Evolutionary conservation across 2,329 filamentous ascomycete species (phyloP).

Genomic region (Aspergillus ustus): DNA sequence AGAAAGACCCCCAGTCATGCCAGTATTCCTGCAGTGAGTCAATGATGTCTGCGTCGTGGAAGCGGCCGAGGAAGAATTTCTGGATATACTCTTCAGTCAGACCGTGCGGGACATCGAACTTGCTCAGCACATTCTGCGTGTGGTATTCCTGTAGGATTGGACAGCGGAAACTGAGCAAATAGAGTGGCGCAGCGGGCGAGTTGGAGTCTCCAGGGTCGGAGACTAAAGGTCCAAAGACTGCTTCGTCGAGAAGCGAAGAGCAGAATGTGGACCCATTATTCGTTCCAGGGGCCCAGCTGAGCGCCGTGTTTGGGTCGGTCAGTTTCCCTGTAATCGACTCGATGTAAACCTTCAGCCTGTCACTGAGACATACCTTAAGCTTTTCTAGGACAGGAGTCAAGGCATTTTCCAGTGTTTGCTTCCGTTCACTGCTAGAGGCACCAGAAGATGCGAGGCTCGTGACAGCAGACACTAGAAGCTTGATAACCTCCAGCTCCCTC

Average conservation of each 20-base stretch:
- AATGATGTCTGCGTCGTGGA: conserved; percentile 48
- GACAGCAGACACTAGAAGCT: conserved; percentile 8
- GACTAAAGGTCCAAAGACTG: conserved; percentile 38
- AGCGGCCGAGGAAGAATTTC: conserved; percentile 10
- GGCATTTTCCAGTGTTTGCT: not conserved
- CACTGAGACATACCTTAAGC: conserved; percentile 31
- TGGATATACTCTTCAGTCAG: conserved; percentile 52
- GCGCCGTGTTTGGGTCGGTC: conserved; percentile 27
- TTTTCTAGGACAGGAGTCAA: conserved; percentile 11
- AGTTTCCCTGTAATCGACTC: conserved; percentile 36
- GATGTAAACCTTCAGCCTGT: conserved; percentile 37
- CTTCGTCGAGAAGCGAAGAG: conserved; percentile 38
- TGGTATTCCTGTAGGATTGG: conserved; percentile 21
- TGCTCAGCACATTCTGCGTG: conserved; percentile 30
- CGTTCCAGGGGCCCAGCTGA: conserved; percentile 41
- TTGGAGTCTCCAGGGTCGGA: not conserved
- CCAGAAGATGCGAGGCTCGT: not conserved
- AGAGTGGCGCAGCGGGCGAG: conserved; percentile 29
- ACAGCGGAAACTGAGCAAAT: conserved; percentile 49
- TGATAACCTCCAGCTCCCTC: conserved; percentile 30
- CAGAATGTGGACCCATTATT: conserved; percentile 46
- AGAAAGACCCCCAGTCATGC: conserved; percentile 52
- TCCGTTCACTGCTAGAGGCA: not conserved
- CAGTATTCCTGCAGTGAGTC: conserved; percentile 53
- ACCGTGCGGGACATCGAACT: conserved; percentile 46